Evolutionary conservation across 495 filamentous ascomycete species (phyloP).

Genomic region (Penicillium paradoxum): DNA sequence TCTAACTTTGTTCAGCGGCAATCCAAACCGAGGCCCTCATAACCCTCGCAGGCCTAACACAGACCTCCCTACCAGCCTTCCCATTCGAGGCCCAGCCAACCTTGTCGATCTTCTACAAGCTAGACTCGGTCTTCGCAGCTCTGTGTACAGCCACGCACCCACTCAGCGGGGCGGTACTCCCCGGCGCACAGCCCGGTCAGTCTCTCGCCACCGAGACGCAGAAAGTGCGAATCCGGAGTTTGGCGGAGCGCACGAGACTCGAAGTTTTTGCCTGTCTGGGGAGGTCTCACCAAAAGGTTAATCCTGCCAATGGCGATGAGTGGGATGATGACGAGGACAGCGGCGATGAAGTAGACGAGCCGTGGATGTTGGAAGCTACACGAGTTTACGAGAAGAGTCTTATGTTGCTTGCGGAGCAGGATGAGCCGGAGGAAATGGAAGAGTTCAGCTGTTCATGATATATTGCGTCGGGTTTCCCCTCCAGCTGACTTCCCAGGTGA

Average conservation of each 20-base stretch:
- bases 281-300: constrained; percentile 10
- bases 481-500: background rate
- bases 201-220: constrained; percentile 58
- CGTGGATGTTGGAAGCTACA: constrained; percentile 64
- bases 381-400: constrained; percentile 76
- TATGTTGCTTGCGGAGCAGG: constrained; percentile 59
- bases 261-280: constrained; percentile 58
- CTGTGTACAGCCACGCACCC: constrained; percentile 63
- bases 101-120: constrained; percentile 64
- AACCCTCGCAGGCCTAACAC: constrained; percentile 64
- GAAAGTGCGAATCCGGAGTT: constrained; percentile 74
- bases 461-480: too few relatives aligned
- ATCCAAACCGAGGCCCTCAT: constrained; percentile 82
- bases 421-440: constrained; percentile 26
- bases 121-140: constrained; percentile 72
- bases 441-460: background rate
- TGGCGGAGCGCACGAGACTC: constrained; percentile 53
- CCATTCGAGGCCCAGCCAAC: constrained; percentile 59
- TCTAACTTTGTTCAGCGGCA: constrained; percentile 46
- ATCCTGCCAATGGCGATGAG: too few relatives aligned
- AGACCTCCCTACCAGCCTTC: constrained; percentile 61
- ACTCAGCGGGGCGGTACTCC: constrained; percentile 57
- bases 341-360: constrained; percentile 25
- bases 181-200: constrained; percentile 54
- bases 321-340: too few relatives aligned